A percentile compares a stretch with the other conserved stretches of the same genome.
These are phyloP conservation scores for Boechera stricta DNA, from an alignment of 345 rosid species.

Conservation along the genomic window DNA sequence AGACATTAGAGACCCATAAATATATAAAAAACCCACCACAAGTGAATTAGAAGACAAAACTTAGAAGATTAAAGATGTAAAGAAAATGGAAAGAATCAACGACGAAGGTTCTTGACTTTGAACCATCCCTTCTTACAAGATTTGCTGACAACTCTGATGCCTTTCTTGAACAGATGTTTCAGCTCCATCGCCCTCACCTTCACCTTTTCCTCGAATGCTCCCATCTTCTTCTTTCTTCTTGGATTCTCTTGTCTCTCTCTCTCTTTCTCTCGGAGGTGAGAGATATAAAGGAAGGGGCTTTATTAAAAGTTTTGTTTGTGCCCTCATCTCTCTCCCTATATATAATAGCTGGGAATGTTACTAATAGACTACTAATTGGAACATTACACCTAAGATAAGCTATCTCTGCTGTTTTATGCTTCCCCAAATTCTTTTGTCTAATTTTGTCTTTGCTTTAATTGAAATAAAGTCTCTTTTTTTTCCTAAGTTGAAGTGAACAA, in stretches of 20 bases:
- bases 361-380: conserved; percentile 27
- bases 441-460: conserved; percentile 20
- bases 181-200: conserved; percentile 78
- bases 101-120: conserved; percentile 76
- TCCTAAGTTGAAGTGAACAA: background rate
- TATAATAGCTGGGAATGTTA: conserved; percentile 21
- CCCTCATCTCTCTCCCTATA: background rate
- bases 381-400: conserved; percentile 31
- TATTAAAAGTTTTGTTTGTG: conserved; percentile 5
- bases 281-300: background rate
- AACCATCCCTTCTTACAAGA: conserved; percentile 92
- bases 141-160: conserved; percentile 72
- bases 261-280: background rate
- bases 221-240: conserved; percentile 50
- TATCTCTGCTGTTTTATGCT: conserved; percentile 31
- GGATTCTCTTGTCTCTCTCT: conserved; percentile 11
- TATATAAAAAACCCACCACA: no score
- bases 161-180: conserved; percentile 63
- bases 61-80: no score
- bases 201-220: conserved; percentile 79
- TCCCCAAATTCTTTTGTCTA: conserved; percentile 6
- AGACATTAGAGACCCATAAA: no score
- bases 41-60: no score
- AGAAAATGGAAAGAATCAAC: conserved; percentile 38
- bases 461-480: background rate